Percentiles rank a stretch among this genome's conserved stretches.
These are phyloP conservation scores for Dothidotthia symphoricarpi DNA, from an alignment of 2,329 filamentous ascomycete species.

Conservation along the genomic window DNA sequence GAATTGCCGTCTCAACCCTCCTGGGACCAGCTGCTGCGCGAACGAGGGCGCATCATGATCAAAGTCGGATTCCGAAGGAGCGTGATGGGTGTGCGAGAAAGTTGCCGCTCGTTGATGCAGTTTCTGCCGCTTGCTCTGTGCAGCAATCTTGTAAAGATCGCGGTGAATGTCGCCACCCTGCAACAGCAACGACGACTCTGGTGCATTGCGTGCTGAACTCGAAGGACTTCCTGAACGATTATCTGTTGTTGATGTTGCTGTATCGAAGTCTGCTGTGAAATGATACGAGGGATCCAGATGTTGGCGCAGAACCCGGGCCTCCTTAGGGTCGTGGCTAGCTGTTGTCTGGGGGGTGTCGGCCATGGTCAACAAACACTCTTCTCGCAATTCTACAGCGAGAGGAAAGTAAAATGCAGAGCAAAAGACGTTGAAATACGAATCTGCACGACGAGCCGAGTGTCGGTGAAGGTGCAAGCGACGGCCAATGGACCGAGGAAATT, in stretches of 20 bases:
- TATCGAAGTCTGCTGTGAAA: constrained; percentile 48
- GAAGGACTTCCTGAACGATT: constrained; percentile 27
- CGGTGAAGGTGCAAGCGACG: constrained; percentile 19
- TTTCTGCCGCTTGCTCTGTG: constrained; percentile 49
- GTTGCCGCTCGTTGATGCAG: constrained; percentile 61
- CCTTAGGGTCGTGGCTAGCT: constrained; percentile 27
- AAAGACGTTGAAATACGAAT: constrained; percentile 1
- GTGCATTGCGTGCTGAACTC: constrained; percentile 20
- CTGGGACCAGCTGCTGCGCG: constrained; percentile 50
- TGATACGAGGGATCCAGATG: constrained; percentile 43
- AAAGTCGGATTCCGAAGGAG: constrained; percentile 23
- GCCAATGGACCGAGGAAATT: constrained; percentile 28
- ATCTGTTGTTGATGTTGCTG: constrained; percentile 23
- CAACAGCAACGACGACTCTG: constrained; percentile 66
- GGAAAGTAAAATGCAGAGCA: background rate
- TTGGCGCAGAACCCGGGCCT: constrained; percentile 42
- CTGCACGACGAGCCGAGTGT: constrained; percentile 7
- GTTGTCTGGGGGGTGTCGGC: constrained; percentile 29
- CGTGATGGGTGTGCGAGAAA: constrained; percentile 57
- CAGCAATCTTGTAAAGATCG: constrained; percentile 72
- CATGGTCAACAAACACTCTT: constrained; percentile 15
- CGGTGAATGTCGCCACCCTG: constrained; percentile 78
- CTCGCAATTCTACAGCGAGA: background rate
- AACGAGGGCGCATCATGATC: constrained; percentile 42
- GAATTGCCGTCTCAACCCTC: constrained; percentile 56